These are phyloP conservation scores for Pseudonitzschia delicatissima DNA, from an alignment of 108 stramenopile species.

Conservation along the genomic window DNA sequence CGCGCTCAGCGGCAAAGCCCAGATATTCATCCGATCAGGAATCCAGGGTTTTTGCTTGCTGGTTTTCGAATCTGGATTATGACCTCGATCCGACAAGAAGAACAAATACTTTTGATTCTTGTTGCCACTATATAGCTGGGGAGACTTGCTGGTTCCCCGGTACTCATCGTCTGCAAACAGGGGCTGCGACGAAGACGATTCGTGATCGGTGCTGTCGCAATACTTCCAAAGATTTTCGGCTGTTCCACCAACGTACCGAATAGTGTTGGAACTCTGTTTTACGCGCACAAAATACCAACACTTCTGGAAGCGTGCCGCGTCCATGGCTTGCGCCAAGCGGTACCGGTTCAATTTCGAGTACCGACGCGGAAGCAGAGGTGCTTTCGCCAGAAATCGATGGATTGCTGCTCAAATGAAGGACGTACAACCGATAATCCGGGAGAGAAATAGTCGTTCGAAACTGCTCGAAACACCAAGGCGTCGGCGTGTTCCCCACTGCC, in stretches of 20 bases:
- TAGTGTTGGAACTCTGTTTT: conserved; percentile 52
- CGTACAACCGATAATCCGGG: conserved; percentile 57
- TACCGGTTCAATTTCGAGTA: conserved; percentile 42
- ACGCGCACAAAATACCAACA: conserved; percentile 69
- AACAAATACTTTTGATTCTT: conserved; percentile 30
- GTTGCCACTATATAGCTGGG: conserved; percentile 32
- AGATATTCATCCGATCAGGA: conserved; percentile 62
- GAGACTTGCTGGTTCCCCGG: conserved; percentile 61
- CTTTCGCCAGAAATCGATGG: too few relatives aligned
- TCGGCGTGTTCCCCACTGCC: conserved; percentile 32
- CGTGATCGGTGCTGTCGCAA: conserved; percentile 33
- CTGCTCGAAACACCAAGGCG: conserved; percentile 46
- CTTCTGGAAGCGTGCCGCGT: conserved; percentile 35
- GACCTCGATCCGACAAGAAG: conserved; percentile 60
- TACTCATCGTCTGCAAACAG: conserved; percentile 34
- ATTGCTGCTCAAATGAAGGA: conserved; percentile 20
- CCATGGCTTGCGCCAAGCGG: conserved; percentile 63
- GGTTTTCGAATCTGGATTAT: neutral
- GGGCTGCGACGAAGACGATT: conserved; percentile 14
- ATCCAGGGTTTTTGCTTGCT: conserved; percentile 28
- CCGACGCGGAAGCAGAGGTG: neutral
- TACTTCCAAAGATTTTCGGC: conserved; percentile 65
- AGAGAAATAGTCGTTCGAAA: conserved; percentile 44
- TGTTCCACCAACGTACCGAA: conserved; percentile 62
- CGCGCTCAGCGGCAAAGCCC: conserved; percentile 45